phyloP scores from a whole-genome alignment of 768 basidiomycete species.

The Mycena chlorophos region DNA sequence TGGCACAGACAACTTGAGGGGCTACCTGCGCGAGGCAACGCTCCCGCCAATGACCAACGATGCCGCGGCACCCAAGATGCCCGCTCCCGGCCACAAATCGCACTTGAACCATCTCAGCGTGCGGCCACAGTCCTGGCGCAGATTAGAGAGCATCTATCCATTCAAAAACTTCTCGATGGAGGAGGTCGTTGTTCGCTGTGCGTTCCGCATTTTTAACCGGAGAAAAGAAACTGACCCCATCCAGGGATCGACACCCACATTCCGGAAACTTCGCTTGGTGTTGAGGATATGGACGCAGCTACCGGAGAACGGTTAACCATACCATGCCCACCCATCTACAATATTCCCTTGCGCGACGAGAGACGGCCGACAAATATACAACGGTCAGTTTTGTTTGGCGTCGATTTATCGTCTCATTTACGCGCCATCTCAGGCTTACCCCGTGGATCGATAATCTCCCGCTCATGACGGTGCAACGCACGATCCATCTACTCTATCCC shows the following conservation, averaged over 20 bases:
- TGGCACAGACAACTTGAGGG: slow-evolving; percentile 44
- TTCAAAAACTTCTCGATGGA: slow-evolving; percentile 33
- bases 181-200: slow-evolving; percentile 40
- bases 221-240: too few species aligned
- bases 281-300: slow-evolving; percentile 38
- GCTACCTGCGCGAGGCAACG: slow-evolving; percentile 46
- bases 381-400: slow-evolving; percentile 33
- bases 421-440: slow-evolving; percentile 37
- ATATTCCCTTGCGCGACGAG: slow-evolving; percentile 35
- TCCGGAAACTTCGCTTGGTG: slow-evolving; percentile 35
- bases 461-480: slow-evolving; percentile 49
- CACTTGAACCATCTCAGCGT: slow-evolving; percentile 46
- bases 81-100: slow-evolving; percentile 45
- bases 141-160: slow-evolving; percentile 48
- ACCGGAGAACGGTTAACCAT: slow-evolving; percentile 45
- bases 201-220: too few species aligned
- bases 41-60: slow-evolving; percentile 45
- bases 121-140: slow-evolving; percentile 50
- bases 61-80: slow-evolving; percentile 32
- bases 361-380: slow-evolving; percentile 42
- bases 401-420: slow-evolving; percentile 1
- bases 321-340: slow-evolving; percentile 42
- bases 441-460: slow-evolving; percentile 55
- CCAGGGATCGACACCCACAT: slow-evolving; percentile 42
- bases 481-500: slow-evolving; percentile 47